phyloP scores from a whole-genome alignment of 768 basidiomycete species.

The Calocybe indica region DNA sequence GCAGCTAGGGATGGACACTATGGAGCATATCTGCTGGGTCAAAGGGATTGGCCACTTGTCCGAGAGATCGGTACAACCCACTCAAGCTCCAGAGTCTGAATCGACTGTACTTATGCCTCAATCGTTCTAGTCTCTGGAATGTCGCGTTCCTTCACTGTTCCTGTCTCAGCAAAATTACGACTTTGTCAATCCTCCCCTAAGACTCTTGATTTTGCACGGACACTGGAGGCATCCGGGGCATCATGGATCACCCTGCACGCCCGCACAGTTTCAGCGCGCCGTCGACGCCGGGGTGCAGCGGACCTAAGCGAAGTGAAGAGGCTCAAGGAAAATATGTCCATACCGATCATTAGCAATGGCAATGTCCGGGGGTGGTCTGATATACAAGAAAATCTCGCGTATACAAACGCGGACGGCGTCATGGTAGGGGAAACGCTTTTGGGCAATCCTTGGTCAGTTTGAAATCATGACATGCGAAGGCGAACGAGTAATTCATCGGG shows the following conservation, averaged over 20 bases:
- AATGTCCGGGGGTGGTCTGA: slow-evolving; percentile 64
- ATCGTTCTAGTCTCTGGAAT: slow-evolving; percentile 53
- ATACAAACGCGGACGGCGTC: slow-evolving; percentile 63
- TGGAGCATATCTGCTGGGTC: slow-evolving; percentile 70
- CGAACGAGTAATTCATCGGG: background rate
- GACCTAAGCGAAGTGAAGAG: slow-evolving; percentile 53
- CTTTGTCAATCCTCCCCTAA: slow-evolving; percentile 47
- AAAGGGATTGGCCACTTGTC: slow-evolving; percentile 68
- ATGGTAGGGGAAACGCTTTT: slow-evolving; percentile 82
- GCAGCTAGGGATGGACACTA: slow-evolving; percentile 60
- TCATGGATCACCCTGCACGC: slow-evolving; percentile 74
- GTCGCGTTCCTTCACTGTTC: slow-evolving; percentile 55
- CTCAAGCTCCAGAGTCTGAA: background rate
- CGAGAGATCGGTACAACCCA: slow-evolving; percentile 49
- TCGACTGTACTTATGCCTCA: background rate
- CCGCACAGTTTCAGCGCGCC: slow-evolving; percentile 61
- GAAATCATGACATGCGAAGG: background rate
- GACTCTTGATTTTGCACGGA: slow-evolving; percentile 51
- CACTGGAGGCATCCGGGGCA: slow-evolving; percentile 59
- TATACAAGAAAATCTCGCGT: slow-evolving; percentile 42
- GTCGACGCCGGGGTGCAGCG: slow-evolving; percentile 70
- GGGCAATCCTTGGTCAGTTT: slow-evolving; percentile 60
- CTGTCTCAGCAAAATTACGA: slow-evolving; percentile 60
- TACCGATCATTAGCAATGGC: slow-evolving; percentile 74
- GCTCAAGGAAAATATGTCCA: slow-evolving; percentile 41